A percentile compares a stretch with the other conserved stretches of the same genome.
Conservation (phyloP, 2,329 filamentous ascomycete species). For the Trichoderma pleuroti region DNA sequence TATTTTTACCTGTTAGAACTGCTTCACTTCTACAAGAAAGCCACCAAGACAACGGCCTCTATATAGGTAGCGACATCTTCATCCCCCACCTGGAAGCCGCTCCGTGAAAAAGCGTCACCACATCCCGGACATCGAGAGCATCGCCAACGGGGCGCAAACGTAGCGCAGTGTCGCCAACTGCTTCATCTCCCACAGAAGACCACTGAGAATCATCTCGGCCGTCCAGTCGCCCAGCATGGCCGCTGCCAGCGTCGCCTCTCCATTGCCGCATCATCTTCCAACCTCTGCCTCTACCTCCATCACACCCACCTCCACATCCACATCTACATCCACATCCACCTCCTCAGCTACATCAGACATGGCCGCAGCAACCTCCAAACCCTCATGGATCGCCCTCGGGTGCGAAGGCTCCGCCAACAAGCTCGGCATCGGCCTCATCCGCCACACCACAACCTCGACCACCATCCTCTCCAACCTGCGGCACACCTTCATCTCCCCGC, state of each 20-base stretch:
- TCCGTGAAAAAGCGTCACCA: not conserved
- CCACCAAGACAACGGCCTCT: not conserved
- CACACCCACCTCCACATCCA: not conserved
- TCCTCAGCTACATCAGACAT: not conserved
- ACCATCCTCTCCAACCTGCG: conserved; percentile 87
- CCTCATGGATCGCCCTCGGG: conserved; percentile 52
- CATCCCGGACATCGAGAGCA: not conserved
- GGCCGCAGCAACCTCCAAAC: not conserved
- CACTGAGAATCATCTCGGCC: not conserved
- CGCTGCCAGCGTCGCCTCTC: not conserved
- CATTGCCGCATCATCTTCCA: not conserved
- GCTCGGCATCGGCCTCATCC: conserved; percentile 88
- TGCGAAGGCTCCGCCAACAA: conserved; percentile 97
- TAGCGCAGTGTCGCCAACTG: not conserved
- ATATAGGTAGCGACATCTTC: not conserved
- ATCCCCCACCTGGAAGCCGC: not conserved
- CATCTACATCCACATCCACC: not conserved
- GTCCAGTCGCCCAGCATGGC: conserved; percentile 2
- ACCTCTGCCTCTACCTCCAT: not conserved
- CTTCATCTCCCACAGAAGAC: not conserved
- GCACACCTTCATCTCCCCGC: conserved; percentile 88
- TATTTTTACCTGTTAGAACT: not conserved
- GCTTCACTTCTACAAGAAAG: not conserved
- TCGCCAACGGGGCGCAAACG: not conserved
- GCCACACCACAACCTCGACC: conserved; percentile 59